Evolutionary conservation across 2,329 filamentous ascomycete species (phyloP).

Genomic region (Ophiocordyceps unilateralis): DNA sequence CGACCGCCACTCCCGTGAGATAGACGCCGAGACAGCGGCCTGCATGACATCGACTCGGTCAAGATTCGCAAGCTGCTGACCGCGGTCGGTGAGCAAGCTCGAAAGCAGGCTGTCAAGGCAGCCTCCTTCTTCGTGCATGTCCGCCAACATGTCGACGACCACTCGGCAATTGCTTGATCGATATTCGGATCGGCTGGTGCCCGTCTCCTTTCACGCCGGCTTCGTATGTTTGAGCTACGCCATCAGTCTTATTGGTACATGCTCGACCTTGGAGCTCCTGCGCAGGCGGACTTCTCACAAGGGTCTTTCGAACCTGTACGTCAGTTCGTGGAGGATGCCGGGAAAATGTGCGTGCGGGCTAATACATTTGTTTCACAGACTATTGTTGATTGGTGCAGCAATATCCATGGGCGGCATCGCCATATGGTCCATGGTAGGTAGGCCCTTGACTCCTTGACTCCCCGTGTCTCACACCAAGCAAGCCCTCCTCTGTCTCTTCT

Average conservation of each 20-base stretch:
- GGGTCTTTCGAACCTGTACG: slow-evolving; percentile 54
- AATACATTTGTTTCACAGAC: slow-evolving; percentile 20
- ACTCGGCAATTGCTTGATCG: slow-evolving; percentile 15
- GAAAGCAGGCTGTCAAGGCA: background rate
- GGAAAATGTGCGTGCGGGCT: background rate
- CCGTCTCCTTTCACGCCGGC: slow-evolving; percentile 33
- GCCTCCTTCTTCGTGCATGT: background rate
- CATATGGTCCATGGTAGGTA: slow-evolving; percentile 51
- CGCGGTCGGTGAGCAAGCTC: background rate
- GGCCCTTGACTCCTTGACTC: background rate
- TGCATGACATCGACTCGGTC: background rate
- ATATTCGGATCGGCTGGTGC: slow-evolving; percentile 28
- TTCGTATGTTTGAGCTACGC: slow-evolving; percentile 58
- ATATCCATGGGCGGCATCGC: slow-evolving; percentile 58
- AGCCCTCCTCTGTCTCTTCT: too few species aligned
- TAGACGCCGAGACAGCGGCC: background rate
- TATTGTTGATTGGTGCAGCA: slow-evolving; percentile 45
- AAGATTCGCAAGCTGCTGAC: too few species aligned
- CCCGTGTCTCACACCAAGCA: too few species aligned
- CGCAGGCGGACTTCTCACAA: slow-evolving; percentile 55
- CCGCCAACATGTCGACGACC: slow-evolving; percentile 1
- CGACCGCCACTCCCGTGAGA: background rate
- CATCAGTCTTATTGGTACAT: slow-evolving; percentile 61
- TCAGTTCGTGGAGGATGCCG: background rate
- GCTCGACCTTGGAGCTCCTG: slow-evolving; percentile 66